These are phyloP conservation scores for Xylaria sp. DNA, from an alignment of 2,329 filamentous ascomycete genomes.

Conservation along the genomic window DNA sequence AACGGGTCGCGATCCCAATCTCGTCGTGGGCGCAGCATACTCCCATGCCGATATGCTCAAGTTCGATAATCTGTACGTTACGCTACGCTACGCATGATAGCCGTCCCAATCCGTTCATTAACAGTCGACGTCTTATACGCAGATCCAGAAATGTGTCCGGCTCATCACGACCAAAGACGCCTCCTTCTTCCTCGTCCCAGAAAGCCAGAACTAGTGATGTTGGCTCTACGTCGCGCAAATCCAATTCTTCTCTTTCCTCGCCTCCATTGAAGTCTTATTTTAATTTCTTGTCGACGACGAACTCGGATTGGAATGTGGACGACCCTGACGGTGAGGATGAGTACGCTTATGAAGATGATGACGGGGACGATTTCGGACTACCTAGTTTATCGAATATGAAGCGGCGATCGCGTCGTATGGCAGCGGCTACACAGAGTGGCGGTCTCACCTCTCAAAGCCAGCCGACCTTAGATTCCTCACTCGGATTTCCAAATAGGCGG, in stretches of 20 bases:
- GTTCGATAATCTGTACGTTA: slow-evolving; percentile 78
- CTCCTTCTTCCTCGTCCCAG: slow-evolving; percentile 69
- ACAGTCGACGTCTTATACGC: slow-evolving; percentile 26
- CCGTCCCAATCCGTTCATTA: background rate
- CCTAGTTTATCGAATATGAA: slow-evolving; percentile 94
- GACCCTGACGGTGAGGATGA: slow-evolving; percentile 73
- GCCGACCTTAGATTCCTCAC: slow-evolving; percentile 52
- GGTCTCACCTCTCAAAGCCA: slow-evolving; percentile 48
- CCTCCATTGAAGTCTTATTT: slow-evolving; percentile 79
- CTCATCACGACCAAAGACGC: slow-evolving; percentile 77
- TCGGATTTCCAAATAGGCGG: slow-evolving; percentile 59
- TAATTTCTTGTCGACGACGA: slow-evolving; percentile 82
- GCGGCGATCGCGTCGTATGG: slow-evolving; percentile 69
- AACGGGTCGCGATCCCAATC: slow-evolving; percentile 68
- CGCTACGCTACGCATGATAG: background rate
- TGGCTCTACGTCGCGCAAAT: slow-evolving; percentile 64
- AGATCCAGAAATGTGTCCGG: slow-evolving; percentile 66
- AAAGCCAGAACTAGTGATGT: slow-evolving; percentile 65
- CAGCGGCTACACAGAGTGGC: slow-evolving; percentile 56
- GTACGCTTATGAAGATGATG: slow-evolving; percentile 83
- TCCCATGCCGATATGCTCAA: slow-evolving; percentile 96
- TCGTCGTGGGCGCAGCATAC: slow-evolving; percentile 93
- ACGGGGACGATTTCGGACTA: slow-evolving; percentile 94
- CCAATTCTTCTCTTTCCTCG: slow-evolving; percentile 64
- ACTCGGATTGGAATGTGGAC: slow-evolving; percentile 83